Evolutionary conservation across 2,329 filamentous ascomycete species (phyloP), one percentile per base, ranked within the genome.

Genomic region (Penicillium sp.): DNA sequence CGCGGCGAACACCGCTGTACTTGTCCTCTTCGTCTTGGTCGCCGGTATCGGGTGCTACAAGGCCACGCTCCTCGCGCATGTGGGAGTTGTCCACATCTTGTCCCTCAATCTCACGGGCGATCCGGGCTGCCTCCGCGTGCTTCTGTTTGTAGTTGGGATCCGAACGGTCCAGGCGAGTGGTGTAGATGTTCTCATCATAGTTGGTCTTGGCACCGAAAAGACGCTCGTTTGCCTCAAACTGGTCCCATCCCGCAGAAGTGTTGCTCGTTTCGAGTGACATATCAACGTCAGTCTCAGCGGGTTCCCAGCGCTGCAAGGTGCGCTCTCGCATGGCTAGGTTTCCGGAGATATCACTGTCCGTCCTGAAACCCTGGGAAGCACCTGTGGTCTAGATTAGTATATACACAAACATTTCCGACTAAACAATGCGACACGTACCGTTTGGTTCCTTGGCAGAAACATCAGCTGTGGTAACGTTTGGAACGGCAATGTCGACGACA

Each of bases 101-200:
- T 44, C 83, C 81, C 74, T 97, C 91, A 65, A 99, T 99, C 73
- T 97, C 93, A 58, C 89, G 86, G 22, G 92, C 94, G 69, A 93
- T 89, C 63, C 82, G 87, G 22, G 92, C 91, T 2, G 92, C 94
- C 35, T 87, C 84, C 4, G 89, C 91, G 66, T 89, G 82, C 61
- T 88, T 85, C 72, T 90, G 85, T 61, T 85, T 87, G 74, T 95
- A 97, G 52, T 88, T 81, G 1, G 94, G 92, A 66, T 96, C 87
- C 61, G 76, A 89, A 68, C 87, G 90, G 74, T 99, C 86, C 69
- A 99, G 95, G 39, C 85, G 78, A 10, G 94, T 99, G 1, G 94
- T 99, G 77, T 99, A 99, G 42, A 94, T 85, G 65, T 90, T 92
- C 75, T 97, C 94, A 69, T 97, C 87, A 71, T 97, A 99, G 66